Evolutionary conservation across 2,329 filamentous ascomycete genomes (phyloP), one percentile per base, ranked within the genome.

Genomic region (Biscogniauxia mediterranea): DNA sequence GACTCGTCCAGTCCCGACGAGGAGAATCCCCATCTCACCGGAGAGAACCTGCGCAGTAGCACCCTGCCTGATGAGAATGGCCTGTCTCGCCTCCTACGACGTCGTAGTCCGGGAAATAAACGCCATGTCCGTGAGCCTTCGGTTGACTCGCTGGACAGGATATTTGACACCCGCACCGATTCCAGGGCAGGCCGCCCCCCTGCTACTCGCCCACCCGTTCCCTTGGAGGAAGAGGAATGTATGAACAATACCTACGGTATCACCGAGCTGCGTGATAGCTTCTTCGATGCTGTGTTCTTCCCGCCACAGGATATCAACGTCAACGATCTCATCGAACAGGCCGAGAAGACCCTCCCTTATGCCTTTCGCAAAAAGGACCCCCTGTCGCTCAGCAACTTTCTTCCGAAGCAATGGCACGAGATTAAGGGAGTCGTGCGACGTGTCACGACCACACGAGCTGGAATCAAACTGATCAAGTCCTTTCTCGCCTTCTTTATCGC

Each of bases 401-500:
- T 85, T 5, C 78, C 79, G 2, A 77, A 76, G 56, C 82, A 84
- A 64, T 76, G 75, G 69, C 78, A 78, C 56, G 80, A 79, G 61
- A 63, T 82, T 9, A 74, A 73, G 61, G 75, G 73, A 1, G 76
- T 83, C 15, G 60, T 75, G 4, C 69, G 69, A 49, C 73, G 74
- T 21, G 73, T 85, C 20, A 73, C 75, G 5, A 83, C 78, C 4
- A 85, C 83, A 3, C 75, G 81, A 60, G 74, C 79, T 19, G 84
- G 83, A 1, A 78, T 86, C 55, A 80, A 78, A 57, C 72, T 86
- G 3, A 64, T 79, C 21, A 85, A 84, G 64, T 79, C 82, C 0
- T 86, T 83, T 64, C 66, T 81, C n/a, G 83, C 78, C n/a, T 85
- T 84, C 70, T 84, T 85, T 64, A 74, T 81, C 54, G 79, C 83